phyloP scores from a whole-genome alignment of 2,329 filamentous ascomycete genomes.

The Periconia sp. region DNA sequence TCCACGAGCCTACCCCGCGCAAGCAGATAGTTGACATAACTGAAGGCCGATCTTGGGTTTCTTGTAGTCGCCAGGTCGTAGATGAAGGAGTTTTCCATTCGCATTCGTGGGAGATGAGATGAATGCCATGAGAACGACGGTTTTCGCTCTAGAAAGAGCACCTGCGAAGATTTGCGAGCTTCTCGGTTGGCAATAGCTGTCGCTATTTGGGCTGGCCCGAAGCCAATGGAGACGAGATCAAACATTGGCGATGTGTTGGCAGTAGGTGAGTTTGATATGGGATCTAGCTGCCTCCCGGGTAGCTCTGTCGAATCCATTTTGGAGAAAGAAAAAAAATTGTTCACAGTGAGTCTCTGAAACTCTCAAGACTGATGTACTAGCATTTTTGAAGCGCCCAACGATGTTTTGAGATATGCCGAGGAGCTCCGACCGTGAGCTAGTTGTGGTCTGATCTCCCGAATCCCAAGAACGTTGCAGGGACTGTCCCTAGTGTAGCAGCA shows the following conservation, averaged over 20 bases:
- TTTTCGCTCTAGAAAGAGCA: constrained; percentile 43
- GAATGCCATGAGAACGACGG: constrained; percentile 41
- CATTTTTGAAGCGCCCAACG: background rate
- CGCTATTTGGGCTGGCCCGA: constrained; percentile 42
- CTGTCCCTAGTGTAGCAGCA: too few species aligned
- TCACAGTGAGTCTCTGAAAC: background rate
- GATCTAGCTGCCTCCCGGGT: constrained; percentile 14
- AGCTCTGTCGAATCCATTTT: constrained; percentile 32
- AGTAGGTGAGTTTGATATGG: constrained; percentile 18
- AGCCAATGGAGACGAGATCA: constrained; percentile 45
- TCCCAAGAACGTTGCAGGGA: too few species aligned
- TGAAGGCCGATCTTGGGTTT: constrained; percentile 44
- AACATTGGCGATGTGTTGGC: constrained; percentile 23
- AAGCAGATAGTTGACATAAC: constrained; percentile 42
- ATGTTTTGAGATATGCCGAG: background rate
- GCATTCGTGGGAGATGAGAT: constrained; percentile 34
- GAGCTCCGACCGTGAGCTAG: constrained; percentile 2
- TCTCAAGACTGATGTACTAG: too few species aligned
- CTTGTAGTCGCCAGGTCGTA: constrained; percentile 43
- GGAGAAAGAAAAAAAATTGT: background rate
- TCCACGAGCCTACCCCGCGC: constrained; percentile 37
- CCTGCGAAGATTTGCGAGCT: constrained; percentile 26
- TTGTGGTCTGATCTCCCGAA: constrained; percentile 1
- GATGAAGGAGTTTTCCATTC: constrained; percentile 43
- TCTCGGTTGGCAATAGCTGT: constrained; percentile 45